These are phyloP conservation scores for Fusarium sp. DNA, from an alignment of 2,329 filamentous ascomycete genomes.

Conservation along the genomic window DNA sequence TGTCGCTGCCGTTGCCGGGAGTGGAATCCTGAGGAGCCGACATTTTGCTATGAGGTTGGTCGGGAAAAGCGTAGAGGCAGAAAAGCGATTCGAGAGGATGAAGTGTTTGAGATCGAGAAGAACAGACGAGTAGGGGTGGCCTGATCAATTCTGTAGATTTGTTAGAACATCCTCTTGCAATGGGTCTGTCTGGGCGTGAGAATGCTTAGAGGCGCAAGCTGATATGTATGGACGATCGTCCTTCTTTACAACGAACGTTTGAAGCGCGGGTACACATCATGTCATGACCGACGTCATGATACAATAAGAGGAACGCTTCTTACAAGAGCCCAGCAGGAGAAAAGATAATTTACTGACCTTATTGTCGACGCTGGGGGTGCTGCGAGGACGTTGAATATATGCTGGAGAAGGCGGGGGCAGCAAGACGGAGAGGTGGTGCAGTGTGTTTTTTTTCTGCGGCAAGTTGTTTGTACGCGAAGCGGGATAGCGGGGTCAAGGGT, in stretches of 20 bases:
- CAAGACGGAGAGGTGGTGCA: constrained; percentile 41
- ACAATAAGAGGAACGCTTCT: no score
- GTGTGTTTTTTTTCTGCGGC: constrained; percentile 48
- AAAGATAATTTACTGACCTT: constrained; percentile 39
- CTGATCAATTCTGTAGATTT: constrained; percentile 17
- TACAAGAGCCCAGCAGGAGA: neutral
- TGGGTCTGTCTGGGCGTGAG: neutral
- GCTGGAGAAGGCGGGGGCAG: constrained; percentile 39
- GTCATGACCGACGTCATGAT: neutral
- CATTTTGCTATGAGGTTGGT: constrained; percentile 59
- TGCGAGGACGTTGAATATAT: constrained; percentile 39
- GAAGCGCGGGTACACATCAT: constrained; percentile 1
- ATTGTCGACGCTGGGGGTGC: constrained; percentile 39
- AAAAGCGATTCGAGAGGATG: constrained; percentile 28
- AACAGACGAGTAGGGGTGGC: constrained; percentile 17
- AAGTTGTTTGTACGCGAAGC: constrained; percentile 47
- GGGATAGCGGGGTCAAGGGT: constrained; percentile 52
- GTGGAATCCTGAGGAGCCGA: constrained; percentile 70
- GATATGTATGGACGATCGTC: constrained; percentile 8
- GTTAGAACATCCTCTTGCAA: constrained; percentile 11
- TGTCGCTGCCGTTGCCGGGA: constrained; percentile 69
- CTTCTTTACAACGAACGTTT: constrained; percentile 21
- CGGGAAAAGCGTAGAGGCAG: constrained; percentile 27
- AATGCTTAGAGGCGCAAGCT: constrained; percentile 30
- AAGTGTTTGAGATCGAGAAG: constrained; percentile 14